Conservation (phyloP, 1,284 basidiomycete genomes). For the Ganoderma leucocontextum region DNA sequence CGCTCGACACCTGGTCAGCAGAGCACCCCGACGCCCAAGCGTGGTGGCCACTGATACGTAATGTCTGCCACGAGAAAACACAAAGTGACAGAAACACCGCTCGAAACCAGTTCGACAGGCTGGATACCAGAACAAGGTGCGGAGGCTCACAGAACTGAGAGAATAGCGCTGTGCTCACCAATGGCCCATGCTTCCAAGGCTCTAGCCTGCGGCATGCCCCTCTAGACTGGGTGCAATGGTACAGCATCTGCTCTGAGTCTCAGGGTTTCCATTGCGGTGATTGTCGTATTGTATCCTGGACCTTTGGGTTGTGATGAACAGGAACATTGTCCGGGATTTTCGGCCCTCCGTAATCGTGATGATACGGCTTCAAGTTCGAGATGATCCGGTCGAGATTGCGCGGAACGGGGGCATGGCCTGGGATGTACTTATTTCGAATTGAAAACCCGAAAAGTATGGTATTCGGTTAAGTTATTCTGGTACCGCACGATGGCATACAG, state of each 20-base stretch:
- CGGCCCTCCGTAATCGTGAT: conserved; percentile 13
- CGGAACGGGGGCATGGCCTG: neutral
- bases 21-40: conserved; percentile 5
- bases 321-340: neutral
- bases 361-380: neutral
- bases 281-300: conserved; percentile 14
- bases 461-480: conserved; percentile 6
- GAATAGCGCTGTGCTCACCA: conserved; percentile 8
- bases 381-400: neutral
- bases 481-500: conserved; percentile 3
- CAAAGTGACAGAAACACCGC: conserved; percentile 20
- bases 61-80: conserved; percentile 8
- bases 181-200: conserved; percentile 1
- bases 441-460: neutral
- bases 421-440: neutral
- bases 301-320: conserved; percentile 14
- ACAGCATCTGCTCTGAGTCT: conserved; percentile 2
- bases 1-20: conserved; percentile 16
- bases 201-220: neutral
- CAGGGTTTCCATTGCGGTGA: conserved; percentile 15
- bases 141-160: conserved; percentile 6
- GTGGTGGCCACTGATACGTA: conserved; percentile 2
- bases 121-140: conserved; percentile 5
- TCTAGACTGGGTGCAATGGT: conserved; percentile 17
- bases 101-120: neutral